A percentile compares a stretch with the other conserved stretches of the same genome.
Evolutionary conservation across 257 asterid species (phyloP).

Genomic region (Solanum bulbocastanum): DNA sequence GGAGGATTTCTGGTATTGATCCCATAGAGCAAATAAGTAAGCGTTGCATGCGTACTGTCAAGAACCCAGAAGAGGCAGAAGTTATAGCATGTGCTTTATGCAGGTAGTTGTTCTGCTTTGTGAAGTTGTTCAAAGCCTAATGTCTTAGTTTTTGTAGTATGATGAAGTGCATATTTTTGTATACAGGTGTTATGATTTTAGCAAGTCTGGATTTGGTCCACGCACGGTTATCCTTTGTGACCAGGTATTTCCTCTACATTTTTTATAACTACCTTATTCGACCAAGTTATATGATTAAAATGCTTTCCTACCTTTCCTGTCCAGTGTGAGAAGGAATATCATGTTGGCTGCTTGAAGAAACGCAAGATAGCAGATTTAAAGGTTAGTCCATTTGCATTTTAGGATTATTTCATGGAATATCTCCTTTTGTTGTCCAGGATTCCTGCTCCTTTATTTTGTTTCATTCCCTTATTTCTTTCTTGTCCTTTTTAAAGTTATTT

Average conservation of each 20-base stretch:
- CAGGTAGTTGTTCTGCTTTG: conserved; percentile 42
- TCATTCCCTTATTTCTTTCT: not conserved
- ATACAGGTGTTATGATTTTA: conserved; percentile 87
- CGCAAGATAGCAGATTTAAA: conserved; percentile 86
- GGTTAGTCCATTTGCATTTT: conserved; percentile 31
- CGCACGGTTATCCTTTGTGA: conserved; percentile 94
- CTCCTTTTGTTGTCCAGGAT: not conserved
- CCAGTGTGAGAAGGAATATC: conserved; percentile 97
- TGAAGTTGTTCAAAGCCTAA: not conserved
- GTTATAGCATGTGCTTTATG: conserved; percentile 92
- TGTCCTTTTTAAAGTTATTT: not conserved
- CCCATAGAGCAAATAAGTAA: conserved; percentile 67
- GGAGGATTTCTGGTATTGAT: conserved; percentile 65
- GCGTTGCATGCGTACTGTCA: conserved; percentile 78
- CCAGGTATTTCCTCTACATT: conserved; percentile 56
- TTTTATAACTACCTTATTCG: not conserved
- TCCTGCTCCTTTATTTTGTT: not conserved
- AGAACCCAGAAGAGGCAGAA: conserved; percentile 88
- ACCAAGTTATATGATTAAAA: not conserved
- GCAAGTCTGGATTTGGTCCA: conserved; percentile 98
- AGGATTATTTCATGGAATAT: not conserved
- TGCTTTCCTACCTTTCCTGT: not conserved
- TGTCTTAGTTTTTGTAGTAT: not conserved
- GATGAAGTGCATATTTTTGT: not conserved
- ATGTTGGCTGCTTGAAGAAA: conserved; percentile 94